A percentile compares a stretch with the other conserved stretches of the same genome.
These are phyloP conservation scores for Aspergillus avenaceus DNA, from an alignment of 495 filamentous ascomycete genomes.

Conservation along the genomic window DNA sequence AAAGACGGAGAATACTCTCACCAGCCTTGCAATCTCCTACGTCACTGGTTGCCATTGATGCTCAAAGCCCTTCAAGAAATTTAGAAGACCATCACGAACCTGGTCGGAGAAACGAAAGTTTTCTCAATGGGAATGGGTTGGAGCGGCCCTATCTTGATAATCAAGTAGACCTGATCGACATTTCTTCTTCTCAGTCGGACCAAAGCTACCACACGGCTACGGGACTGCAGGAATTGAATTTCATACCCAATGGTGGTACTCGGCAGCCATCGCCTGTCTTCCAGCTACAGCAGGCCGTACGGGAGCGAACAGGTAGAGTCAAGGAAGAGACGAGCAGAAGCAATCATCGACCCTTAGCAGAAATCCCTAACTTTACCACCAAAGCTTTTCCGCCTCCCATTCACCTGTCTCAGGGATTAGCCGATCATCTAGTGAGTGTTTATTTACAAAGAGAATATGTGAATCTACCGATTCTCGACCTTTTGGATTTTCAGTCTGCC, in stretches of 20 bases:
- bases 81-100: too few species aligned
- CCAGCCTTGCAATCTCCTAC: not conserved
- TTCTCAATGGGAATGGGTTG: not conserved
- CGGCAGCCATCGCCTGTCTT: not conserved
- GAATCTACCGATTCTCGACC: conserved; percentile 12
- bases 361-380: not conserved
- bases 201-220: conserved; percentile 5
- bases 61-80: not conserved
- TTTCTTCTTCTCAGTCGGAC: conserved; percentile 2
- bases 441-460: conserved; percentile 11
- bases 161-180: not conserved
- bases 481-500: conserved; percentile 5
- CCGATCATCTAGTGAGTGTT: conserved; percentile 6
- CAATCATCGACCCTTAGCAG: not conserved
- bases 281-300: conserved; percentile 6
- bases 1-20: not conserved
- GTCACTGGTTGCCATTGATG: not conserved
- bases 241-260: not conserved
- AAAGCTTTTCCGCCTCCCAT: not conserved
- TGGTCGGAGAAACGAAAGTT: too few species aligned
- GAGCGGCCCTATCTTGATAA: not conserved
- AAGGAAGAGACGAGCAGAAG: conserved; percentile 3
- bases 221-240: not conserved
- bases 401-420: conserved; percentile 3
- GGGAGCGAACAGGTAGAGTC: conserved; percentile 1